Evolutionary conservation across 2,329 filamentous ascomycete species (phyloP).

Genomic region (Chrysoporthe puriensis): DNA sequence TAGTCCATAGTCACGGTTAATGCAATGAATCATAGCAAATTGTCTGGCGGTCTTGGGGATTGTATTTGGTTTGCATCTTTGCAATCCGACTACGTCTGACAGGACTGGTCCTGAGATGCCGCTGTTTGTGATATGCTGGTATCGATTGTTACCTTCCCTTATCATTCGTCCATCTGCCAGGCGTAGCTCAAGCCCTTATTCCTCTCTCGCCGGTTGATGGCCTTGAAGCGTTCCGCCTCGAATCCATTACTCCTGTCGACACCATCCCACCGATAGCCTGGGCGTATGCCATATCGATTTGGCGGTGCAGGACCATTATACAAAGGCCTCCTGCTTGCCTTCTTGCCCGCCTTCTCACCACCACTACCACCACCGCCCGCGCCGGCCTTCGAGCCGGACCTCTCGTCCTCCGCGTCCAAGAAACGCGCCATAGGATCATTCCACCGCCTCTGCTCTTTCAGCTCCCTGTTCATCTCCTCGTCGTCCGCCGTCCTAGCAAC

Average conservation of each 20-base stretch:
- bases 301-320: constrained; percentile 83
- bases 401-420: constrained; percentile 55
- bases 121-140: not conserved
- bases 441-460: constrained; percentile 80
- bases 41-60: not conserved
- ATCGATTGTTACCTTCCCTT: not conserved
- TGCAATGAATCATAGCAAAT: not conserved
- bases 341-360: constrained; percentile 35
- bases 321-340: constrained; percentile 55
- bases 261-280: constrained; percentile 95
- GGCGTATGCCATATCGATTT: constrained; percentile 91
- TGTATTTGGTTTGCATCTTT: not conserved
- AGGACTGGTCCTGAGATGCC: not conserved
- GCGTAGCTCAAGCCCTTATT: constrained; percentile 83
- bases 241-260: constrained; percentile 94
- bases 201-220: constrained; percentile 76
- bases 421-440: constrained; percentile 92
- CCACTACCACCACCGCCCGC: constrained; percentile 28
- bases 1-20: not conserved
- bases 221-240: constrained; percentile 89
- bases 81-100: not conserved
- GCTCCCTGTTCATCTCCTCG: constrained; percentile 78
- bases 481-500: constrained; percentile 85
- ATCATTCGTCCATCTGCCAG: constrained; percentile 93
- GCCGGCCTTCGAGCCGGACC: constrained; percentile 21